Base-by-base conservation (phyloP, 441 rosid species). In the Syzygium malaccense region DNA sequence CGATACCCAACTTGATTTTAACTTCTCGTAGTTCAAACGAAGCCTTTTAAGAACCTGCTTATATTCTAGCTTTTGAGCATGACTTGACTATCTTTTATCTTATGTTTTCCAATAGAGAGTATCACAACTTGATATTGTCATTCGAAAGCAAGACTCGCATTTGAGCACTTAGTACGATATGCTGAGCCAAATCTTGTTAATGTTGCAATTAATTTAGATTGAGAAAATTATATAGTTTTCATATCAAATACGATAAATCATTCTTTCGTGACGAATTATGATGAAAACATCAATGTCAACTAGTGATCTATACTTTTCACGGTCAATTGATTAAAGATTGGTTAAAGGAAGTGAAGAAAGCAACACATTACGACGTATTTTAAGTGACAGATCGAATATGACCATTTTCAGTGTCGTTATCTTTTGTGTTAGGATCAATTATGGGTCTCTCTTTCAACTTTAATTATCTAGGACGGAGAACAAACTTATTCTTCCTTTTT, bases 151-250 rank as follows among this genome's bases (percentile, higher is more conserved):
- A 23, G 83, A 75, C 83, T 12, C 5, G 3, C 12, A 1, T 23
- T 41, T 5, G 28, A 41, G 49, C 51, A 5, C 51, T 41, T 41
- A 37, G 12, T 12, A 41, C 23, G 26, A 75, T 28, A 41, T 23
- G 18, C 10, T n/a, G 9, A 41, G 83, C 51, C 23, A 17, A 64
- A 30, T 64, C 41, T 64, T 17, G 17, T 64, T 30, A 30, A 30
- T 64, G 41, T 30, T 17, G 32, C 4, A 6, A 4, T 64, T 15
- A 64, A 6, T 64, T 7, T 15, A 0, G 37, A 15, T 4, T 0
- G 10, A 14, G 11, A 30, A 26, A n/a, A 64, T 64, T 0, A 17
- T 0, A 11, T 7, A 3, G 18, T 60, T 13, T 3, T 6, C 6
- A 13, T 6, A 13, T 60, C 18, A 13, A 14, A 28, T 60, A 17